Evolutionary conservation across 257 asterid species (phyloP).

Genomic region (Nicotiana knightiana): DNA sequence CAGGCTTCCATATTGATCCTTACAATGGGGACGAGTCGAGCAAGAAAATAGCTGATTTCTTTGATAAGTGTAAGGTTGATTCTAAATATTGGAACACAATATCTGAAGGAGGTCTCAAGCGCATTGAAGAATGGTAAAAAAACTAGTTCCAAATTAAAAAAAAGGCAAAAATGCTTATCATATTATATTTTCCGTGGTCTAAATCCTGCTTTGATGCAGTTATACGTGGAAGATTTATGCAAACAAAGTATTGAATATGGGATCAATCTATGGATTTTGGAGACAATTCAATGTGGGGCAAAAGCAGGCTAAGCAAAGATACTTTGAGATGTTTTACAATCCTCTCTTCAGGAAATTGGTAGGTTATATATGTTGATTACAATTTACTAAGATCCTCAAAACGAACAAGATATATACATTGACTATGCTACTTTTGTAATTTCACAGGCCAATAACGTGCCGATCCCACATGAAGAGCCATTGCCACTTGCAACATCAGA

Average conservation of each 20-base stretch:
- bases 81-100: slow-evolving; percentile 52
- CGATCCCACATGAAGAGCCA: slow-evolving; percentile 31
- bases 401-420: background rate
- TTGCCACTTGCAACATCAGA: slow-evolving; percentile 18
- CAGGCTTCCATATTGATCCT: slow-evolving; percentile 84
- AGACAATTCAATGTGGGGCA: slow-evolving; percentile 48
- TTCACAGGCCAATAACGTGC: slow-evolving; percentile 43
- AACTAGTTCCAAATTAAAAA: background rate
- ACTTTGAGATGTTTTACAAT: slow-evolving; percentile 62
- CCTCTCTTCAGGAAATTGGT: slow-evolving; percentile 71
- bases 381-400: background rate
- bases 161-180: background rate
- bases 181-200: background rate
- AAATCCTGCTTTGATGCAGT: slow-evolving; percentile 30
- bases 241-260: slow-evolving; percentile 70
- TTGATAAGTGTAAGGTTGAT: slow-evolving; percentile 57
- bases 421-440: background rate
- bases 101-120: slow-evolving; percentile 55
- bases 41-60: slow-evolving; percentile 63
- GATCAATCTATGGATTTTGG: slow-evolving; percentile 70
- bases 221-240: slow-evolving; percentile 91
- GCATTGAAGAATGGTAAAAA: slow-evolving; percentile 66
- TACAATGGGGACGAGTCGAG: slow-evolving; percentile 56
- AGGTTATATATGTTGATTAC: slow-evolving; percentile 5
- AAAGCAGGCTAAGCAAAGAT: slow-evolving; percentile 61